Conservation (phyloP, 768 basidiomycete genomes). For the Lyophyllum semitale region DNA sequence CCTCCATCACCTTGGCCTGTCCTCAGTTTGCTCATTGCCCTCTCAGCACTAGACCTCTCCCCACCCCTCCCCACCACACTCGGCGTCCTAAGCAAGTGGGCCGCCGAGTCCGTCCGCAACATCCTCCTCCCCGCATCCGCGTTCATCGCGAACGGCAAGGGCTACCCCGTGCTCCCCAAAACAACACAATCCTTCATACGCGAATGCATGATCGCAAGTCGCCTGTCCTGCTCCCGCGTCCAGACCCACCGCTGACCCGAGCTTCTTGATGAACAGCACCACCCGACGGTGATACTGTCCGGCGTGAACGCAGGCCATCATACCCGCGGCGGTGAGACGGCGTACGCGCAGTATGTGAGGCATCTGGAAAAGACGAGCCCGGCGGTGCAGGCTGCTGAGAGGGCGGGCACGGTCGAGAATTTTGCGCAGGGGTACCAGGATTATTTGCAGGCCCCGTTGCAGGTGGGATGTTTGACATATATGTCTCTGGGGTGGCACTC, state of each 20-base stretch:
- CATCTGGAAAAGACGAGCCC: slow-evolving; percentile 82
- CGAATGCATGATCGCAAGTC: slow-evolving; percentile 81
- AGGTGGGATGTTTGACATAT: slow-evolving; percentile 45
- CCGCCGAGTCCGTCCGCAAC: slow-evolving; percentile 88
- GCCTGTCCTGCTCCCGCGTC: slow-evolving; percentile 19
- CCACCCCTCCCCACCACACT: slow-evolving; percentile 81
- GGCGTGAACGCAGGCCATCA: slow-evolving; percentile 69
- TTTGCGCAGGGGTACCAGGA: slow-evolving; percentile 95
- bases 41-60: slow-evolving; percentile 85
- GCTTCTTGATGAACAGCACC: slow-evolving; percentile 57
- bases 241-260: slow-evolving; percentile 5
- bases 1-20: background rate
- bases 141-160: slow-evolving; percentile 95
- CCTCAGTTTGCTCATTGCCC: slow-evolving; percentile 9
- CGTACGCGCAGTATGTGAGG: slow-evolving; percentile 88
- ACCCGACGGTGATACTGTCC: slow-evolving; percentile 82
- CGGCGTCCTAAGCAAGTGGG: slow-evolving; percentile 83
- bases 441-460: slow-evolving; percentile 91
- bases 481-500: background rate
- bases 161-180: slow-evolving; percentile 95
- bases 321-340: slow-evolving; percentile 75
- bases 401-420: slow-evolving; percentile 78
- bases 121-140: slow-evolving; percentile 87
- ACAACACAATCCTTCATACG: slow-evolving; percentile 89
- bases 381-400: slow-evolving; percentile 60